These are phyloP conservation scores for Scheffersomyces insectosa DNA, from an alignment of 1,139 yeast genomes.

Conservation along the genomic window DNA sequence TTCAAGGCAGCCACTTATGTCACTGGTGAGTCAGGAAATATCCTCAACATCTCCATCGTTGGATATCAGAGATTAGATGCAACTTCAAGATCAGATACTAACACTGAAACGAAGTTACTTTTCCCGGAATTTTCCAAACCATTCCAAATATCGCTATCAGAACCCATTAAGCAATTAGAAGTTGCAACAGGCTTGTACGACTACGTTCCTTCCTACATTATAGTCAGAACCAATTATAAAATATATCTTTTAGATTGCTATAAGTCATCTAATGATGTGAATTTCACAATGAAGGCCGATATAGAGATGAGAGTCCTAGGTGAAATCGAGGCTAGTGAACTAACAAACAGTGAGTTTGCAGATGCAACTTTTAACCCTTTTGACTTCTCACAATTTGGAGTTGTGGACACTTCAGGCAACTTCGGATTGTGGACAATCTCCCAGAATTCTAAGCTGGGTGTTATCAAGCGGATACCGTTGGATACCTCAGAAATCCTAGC, in stretches of 20 bases:
- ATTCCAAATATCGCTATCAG: conserved; percentile 26
- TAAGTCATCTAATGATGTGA: conserved; percentile 5
- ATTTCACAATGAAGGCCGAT: conserved; percentile 3
- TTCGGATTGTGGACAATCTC: conserved; percentile 42
- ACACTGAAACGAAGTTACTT: conserved; percentile 4
- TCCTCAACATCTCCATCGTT: conserved; percentile 27
- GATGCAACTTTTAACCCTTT: conserved; percentile 47
- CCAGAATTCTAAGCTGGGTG: background rate
- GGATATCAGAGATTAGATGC: conserved; percentile 7
- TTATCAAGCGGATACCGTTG: background rate
- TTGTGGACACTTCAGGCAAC: conserved; percentile 55
- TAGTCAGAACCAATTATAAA: conserved; percentile 27
- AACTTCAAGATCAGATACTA: background rate
- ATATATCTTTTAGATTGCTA: conserved; percentile 27
- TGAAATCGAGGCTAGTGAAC: conserved; percentile 18
- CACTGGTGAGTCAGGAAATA: conserved; percentile 31
- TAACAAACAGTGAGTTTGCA: conserved; percentile 40
- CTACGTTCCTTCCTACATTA: conserved; percentile 20
- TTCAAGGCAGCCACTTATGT: conserved; percentile 31
- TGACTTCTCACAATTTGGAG: conserved; percentile 37
- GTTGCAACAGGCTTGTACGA: conserved; percentile 18
- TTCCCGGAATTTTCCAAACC: conserved; percentile 17
- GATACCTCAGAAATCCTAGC: conserved; percentile 7
- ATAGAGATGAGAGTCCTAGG: conserved; percentile 22
- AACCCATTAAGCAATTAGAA: conserved; percentile 43